These are phyloP conservation scores for Neurospora sp. DNA, from an alignment of 495 filamentous ascomycete genomes.

Conservation along the genomic window DNA sequence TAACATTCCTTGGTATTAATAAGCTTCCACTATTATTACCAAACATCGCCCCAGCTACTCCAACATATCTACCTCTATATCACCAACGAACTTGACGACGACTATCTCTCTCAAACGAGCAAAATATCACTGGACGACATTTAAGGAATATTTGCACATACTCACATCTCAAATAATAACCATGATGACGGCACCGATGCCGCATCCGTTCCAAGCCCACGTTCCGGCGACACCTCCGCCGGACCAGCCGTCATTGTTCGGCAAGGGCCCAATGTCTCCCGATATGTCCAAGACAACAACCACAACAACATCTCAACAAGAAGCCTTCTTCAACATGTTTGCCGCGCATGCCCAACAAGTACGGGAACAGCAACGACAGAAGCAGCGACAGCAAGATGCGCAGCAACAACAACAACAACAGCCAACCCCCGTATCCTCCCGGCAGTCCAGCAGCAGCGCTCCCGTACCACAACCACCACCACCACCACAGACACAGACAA, in stretches of 20 bases:
- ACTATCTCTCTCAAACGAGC: neutral
- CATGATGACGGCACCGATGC: slow-evolving; percentile 18
- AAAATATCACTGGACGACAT: neutral
- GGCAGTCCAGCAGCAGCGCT: neutral
- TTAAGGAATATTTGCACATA: neutral
- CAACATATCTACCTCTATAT: neutral
- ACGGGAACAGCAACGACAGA: neutral
- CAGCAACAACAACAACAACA: neutral
- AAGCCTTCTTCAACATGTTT: neutral
- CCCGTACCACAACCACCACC: neutral
- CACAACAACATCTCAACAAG: neutral
- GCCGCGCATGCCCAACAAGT: neutral
- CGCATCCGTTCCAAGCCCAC: slow-evolving; percentile 16
- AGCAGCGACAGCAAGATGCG: neutral
- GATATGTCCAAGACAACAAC: slow-evolving; percentile 1
- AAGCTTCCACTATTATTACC: neutral
- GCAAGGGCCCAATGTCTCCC: slow-evolving; percentile 7
- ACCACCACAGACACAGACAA: neutral
- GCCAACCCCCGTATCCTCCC: neutral
- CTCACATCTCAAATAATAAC: neutral
- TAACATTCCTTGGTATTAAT: neutral
- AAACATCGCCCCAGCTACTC: neutral
- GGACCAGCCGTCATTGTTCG: slow-evolving; percentile 19
- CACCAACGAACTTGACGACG: neutral
- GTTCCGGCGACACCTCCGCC: slow-evolving; percentile 21